phyloP scores from a whole-genome alignment of 495 filamentous ascomycete genomes.

The Delitschia confertaspora region DNA sequence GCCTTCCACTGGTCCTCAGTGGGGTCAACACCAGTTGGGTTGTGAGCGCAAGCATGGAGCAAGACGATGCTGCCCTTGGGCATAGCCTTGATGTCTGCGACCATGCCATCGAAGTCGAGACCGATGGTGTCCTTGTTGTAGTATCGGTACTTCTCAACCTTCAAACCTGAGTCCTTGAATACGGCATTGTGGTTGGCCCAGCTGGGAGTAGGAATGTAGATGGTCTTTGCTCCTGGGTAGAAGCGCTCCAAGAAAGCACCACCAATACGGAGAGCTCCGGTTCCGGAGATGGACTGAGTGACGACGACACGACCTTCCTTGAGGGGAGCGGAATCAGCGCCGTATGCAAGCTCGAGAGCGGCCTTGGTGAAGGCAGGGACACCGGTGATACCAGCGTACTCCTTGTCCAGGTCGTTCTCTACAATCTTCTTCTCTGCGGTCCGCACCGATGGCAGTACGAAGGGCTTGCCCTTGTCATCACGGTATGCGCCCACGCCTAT shows the following conservation, averaged over 20 bases:
- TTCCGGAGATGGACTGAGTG: slow-evolving; percentile 97
- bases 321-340: slow-evolving; percentile 63
- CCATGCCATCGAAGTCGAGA: slow-evolving; percentile 89
- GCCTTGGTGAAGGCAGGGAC: slow-evolving; percentile 87
- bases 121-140: slow-evolving; percentile 99
- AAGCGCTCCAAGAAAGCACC: slow-evolving; percentile 85
- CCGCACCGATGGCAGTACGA: slow-evolving; percentile 88
- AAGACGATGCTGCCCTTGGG: slow-evolving; percentile 81
- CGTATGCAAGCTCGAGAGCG: slow-evolving; percentile 84
- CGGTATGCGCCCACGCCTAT: slow-evolving; percentile 72
- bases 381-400: slow-evolving; percentile 96
- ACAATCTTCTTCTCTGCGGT: slow-evolving; percentile 83
- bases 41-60: slow-evolving; percentile 96
- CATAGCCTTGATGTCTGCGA: slow-evolving; percentile 82
- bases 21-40: slow-evolving; percentile 95
- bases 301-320: slow-evolving; percentile 74
- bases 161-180: slow-evolving; percentile 84
- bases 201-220: slow-evolving; percentile 91
- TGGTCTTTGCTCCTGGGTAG: slow-evolving; percentile 82
- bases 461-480: slow-evolving; percentile 94
- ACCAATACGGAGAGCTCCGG: slow-evolving; percentile 88
- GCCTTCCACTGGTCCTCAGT: slow-evolving; percentile 86
- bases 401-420: slow-evolving; percentile 72
- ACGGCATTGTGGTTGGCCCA: slow-evolving; percentile 98
- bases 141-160: slow-evolving; percentile 92